Evolutionary conservation across 306 rosid species (phyloP), one percentile per base, ranked within the genome.

Genomic region (Inga leiocalycina): DNA sequence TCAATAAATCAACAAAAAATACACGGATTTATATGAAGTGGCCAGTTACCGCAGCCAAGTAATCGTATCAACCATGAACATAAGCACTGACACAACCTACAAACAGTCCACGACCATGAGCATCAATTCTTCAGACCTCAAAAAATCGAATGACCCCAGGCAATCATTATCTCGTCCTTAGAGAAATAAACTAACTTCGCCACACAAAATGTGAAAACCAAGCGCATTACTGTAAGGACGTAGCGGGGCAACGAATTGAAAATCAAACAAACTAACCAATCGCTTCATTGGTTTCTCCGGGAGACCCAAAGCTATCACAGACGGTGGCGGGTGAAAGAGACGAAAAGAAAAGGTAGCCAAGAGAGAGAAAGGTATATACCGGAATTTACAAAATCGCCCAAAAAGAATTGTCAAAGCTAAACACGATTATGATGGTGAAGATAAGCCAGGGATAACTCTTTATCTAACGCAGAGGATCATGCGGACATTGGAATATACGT

Each of bases 391-490:
- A 6, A 34, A 56, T 75, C 22, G 12, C 69, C 62, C 79, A 39
- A 80, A 10, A 82, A 64, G 68, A 74, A 73, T 51, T 5, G n/a
- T 32, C 8, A 32, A 41, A 17, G 30, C 6, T 16, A 44, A 64
- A 65, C 62, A 65, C 62, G 45, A 43, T 11, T 35, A 39, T 4
- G 46, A 64, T 30, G 67, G 43, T 65, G 49, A 62, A 57, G 74
- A 76, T 46, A 81, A 52, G 68, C 66, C 69, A 69, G 15, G 75
- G 46, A 79, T 79, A 71, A 82, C 83, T 79, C 78, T 82, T 84
- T 82, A 84, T 66, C 80, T 24, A 10, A 4, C 35, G 46, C 35
- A 7, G 83, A 87, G 86, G 79, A 54, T 79, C 48, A 34, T n/a
- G 52, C 69, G 76, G 80, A 82, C 41, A 68, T 35, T 32, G 35